Evolutionary conservation across 139 green algal genomes (phyloP), one percentile per base, ranked within the genome.

Genomic region (Diplosphaera chodatii): DNA sequence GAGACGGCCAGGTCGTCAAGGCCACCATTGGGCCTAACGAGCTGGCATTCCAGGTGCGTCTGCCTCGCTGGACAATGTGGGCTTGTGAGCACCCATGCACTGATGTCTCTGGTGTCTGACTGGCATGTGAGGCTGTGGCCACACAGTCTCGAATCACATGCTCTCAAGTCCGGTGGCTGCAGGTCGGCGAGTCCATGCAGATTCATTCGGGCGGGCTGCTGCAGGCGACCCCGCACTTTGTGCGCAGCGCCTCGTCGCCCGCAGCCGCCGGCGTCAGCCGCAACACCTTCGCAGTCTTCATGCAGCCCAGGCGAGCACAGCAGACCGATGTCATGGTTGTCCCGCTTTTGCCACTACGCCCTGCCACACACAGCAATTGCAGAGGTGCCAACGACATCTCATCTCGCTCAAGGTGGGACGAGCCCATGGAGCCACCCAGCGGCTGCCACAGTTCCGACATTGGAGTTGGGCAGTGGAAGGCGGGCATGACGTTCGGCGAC

Each of bases 261-360:
- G 67, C 55, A 22, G 75, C 79, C 0, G 64, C 48, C 0, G 78
- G 75, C 48, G 32, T 92, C 32, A 80, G 70, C 59, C 66, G 82
- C 18, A 87, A 91, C 74, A 91, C 82, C 0, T 90, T 94, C 73
- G 90, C 90, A 4, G 73, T 93, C n/a, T 96, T 96, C 75, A 88
- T 96, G 87, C 90, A 94, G 77, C 85, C 86, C 5, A 65, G 75
- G 69, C n/a, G n/a, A n/a, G n/a, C n/a, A n/a, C n/a, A n/a, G n/a
- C n/a, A n/a, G n/a, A n/a, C n/a, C n/a, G n/a, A n/a, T n/a, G n/a
- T n/a, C n/a, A n/a, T n/a, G n/a, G n/a, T n/a, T n/a, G n/a, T n/a
- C n/a, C n/a, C n/a, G n/a, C n/a, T n/a, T n/a, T n/a, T n/a, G n/a
- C n/a, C n/a, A n/a, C n/a, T n/a, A n/a, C n/a, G n/a, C n/a, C n/a